These are phyloP conservation scores for Phytophthora idaei DNA, from an alignment of 352 stramenopile genomes.

Conservation along the genomic window DNA sequence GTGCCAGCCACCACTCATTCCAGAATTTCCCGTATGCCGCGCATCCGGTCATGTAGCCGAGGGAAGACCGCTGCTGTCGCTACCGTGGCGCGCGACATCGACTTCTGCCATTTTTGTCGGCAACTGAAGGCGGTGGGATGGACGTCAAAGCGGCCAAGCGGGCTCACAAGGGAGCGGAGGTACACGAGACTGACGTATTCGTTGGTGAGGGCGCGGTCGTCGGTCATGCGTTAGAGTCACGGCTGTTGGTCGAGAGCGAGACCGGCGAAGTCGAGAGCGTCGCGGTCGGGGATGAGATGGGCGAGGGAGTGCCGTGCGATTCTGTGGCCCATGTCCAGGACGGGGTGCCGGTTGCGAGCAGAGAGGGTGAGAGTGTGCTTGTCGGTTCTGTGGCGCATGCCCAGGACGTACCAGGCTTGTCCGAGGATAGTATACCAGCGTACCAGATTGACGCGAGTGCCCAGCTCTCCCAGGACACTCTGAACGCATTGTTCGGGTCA, in stretches of 20 bases:
- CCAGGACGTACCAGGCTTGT: neutral
- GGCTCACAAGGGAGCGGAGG: neutral
- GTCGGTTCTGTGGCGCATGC: too few species aligned
- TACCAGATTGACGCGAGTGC: neutral
- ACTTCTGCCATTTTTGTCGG: slow-evolving; percentile 21
- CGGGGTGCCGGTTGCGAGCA: neutral
- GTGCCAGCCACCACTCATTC: slow-evolving; percentile 14
- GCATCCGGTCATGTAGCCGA: slow-evolving; percentile 13
- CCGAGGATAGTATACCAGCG: neutral
- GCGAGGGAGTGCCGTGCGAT: neutral
- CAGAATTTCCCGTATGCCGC: slow-evolving; percentile 19
- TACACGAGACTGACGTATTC: slow-evolving; percentile 1
- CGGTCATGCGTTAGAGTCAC: neutral
- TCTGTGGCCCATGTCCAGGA: too few species aligned
- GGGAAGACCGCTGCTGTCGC: slow-evolving; percentile 11
- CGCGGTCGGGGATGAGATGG: neutral
- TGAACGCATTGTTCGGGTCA: neutral
- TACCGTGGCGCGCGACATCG: slow-evolving; percentile 10
- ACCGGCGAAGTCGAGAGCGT: neutral
- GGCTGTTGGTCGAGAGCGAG: slow-evolving; percentile 1
- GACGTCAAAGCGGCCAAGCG: slow-evolving; percentile 12
- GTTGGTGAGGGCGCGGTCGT: slow-evolving; percentile 20
- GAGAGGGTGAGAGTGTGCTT: neutral
- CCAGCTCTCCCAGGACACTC: neutral
- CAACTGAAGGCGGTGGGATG: slow-evolving; percentile 16